phyloP scores from a whole-genome alignment of 768 basidiomycete genomes.

The Trametes elegans region DNA sequence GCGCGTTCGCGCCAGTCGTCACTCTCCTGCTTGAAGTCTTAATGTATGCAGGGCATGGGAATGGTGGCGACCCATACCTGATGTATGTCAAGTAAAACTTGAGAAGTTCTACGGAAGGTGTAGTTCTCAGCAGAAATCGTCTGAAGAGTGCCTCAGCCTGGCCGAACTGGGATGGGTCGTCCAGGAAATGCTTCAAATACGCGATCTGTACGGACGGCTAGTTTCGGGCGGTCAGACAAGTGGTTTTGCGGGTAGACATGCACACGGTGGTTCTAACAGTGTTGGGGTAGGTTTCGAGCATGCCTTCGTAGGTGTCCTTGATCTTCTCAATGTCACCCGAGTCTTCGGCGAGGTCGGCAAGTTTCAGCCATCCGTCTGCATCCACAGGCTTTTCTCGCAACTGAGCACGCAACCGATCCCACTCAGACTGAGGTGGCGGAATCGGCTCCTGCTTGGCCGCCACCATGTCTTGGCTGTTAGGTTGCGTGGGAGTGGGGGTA shows the following conservation, averaged over 20 bases:
- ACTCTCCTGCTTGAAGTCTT: slow-evolving; percentile 48
- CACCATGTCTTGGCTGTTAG: slow-evolving; percentile 10
- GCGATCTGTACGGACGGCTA: slow-evolving; percentile 83
- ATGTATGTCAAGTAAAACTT: slow-evolving; percentile 93
- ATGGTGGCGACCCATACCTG: slow-evolving; percentile 45
- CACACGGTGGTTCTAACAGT: slow-evolving; percentile 52
- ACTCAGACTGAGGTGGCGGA: slow-evolving; percentile 53
- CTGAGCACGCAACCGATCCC: slow-evolving; percentile 59
- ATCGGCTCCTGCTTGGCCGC: slow-evolving; percentile 14
- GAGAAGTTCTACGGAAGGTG: slow-evolving; percentile 89
- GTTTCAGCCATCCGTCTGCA: slow-evolving; percentile 73
- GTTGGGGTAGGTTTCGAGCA: slow-evolving; percentile 87
- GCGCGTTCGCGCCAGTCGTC: slow-evolving; percentile 62
- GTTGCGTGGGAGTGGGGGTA: slow-evolving; percentile 25
- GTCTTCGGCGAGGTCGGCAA: slow-evolving; percentile 75
- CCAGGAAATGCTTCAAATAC: slow-evolving; percentile 76
- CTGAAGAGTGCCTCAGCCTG: slow-evolving; percentile 89
- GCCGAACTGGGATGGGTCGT: slow-evolving; percentile 59
- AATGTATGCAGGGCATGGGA: slow-evolving; percentile 11
- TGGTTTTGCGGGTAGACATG: slow-evolving; percentile 24
- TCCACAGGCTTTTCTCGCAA: slow-evolving; percentile 69
- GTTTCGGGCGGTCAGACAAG: slow-evolving; percentile 14
- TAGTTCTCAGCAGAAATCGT: slow-evolving; percentile 70
- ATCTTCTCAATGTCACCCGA: slow-evolving; percentile 78
- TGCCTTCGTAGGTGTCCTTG: slow-evolving; percentile 75